Base-by-base conservation (phyloP, 345 rosid genomes). In the Aurinia saxatilis region DNA sequence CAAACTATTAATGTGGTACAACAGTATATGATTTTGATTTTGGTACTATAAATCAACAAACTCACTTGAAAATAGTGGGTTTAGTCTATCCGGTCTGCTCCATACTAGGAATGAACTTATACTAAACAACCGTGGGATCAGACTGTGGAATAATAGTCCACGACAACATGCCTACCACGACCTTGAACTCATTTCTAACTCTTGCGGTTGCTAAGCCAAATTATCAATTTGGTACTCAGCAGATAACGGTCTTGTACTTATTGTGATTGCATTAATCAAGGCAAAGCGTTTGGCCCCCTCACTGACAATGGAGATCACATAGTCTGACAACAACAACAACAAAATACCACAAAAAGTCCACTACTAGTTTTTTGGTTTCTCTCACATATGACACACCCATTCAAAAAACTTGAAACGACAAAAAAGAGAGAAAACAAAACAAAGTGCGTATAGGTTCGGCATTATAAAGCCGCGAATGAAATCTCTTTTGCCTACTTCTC, bases 271-370 rank as follows among this genome's bases (percentile, higher is more conserved):
- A 5, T 61, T 37, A 38, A 46, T 50, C 5, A 19, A 18, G 57
- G 47, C 44, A 69, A 40, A 29, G 53, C 18, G 6, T 61, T 61
- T 69, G 63, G 63, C 53, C 73, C 68, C 68, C 73, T 54, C 68
- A 45, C 68, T 46, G 63, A 69, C 73, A 61, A 61, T 69, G 63
- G 63, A 69, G 63, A 61, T 69, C 63, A 54, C 63, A 61, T 29
- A 61, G 50, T 31, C 63, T 61, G 68, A 70, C 68, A 70, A 62
- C 67, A 60, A 67, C 68, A 60, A 15, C 42, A 60, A 67, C 60
- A 60, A 14, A 39, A 23, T 40, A 41, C 60, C 42, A 42, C 33
- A 60, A 52, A 69, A 60, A 42, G 68, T 52, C 73, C 56, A 69
- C 73, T 61, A 53, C 9, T 29, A 13, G 10, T 7, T 35, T 34